Conservation (phyloP, 257 asterid species). For the Haberlea rhodopensis region DNA sequence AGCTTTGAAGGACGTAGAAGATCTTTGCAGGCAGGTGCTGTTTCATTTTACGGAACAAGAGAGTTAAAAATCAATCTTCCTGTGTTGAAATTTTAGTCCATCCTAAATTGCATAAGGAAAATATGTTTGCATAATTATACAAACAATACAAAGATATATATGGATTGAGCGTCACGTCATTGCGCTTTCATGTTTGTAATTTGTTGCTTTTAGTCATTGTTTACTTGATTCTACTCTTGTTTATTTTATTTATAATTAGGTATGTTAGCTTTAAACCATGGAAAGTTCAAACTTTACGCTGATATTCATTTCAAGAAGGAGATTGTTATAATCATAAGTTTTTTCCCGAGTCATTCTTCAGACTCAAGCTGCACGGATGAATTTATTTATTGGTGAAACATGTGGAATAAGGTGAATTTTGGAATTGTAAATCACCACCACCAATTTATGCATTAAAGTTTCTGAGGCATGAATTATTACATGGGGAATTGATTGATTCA, state of each 20-base stretch:
- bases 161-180: neutral
- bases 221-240: no score
- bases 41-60: no score
- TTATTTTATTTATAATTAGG: neutral
- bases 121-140: neutral
- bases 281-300: neutral
- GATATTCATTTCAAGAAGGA: neutral
- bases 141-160: neutral
- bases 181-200: neutral
- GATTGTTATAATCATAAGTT: no score
- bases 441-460: neutral
- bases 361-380: neutral
- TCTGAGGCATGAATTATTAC: neutral
- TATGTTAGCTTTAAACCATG: no score
- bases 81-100: constrained; percentile 17
- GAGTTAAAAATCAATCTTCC: no score
- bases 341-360: no score
- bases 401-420: neutral
- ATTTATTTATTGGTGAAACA: neutral
- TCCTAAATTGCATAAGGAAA: constrained; percentile 5
- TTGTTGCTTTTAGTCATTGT: neutral
- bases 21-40: constrained; percentile 68
- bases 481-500: neutral
- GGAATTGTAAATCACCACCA: neutral
- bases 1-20: constrained; percentile 98